Evolutionary conservation across 805 yeast genomes (phyloP).

Genomic region (Kluyveromyces nonfermentans): DNA sequence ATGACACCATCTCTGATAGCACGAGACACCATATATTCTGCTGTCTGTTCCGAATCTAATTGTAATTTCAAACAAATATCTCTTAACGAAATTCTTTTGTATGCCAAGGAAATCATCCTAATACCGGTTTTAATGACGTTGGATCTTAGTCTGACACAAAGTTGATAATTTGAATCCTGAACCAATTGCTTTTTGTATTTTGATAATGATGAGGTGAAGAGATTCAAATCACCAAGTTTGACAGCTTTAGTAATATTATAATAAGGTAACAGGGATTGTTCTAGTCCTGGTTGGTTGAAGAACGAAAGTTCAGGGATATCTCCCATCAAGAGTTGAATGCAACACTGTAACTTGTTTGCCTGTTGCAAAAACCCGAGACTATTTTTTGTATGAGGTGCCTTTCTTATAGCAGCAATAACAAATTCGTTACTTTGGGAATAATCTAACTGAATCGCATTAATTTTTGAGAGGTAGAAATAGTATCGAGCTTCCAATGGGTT

Average conservation of each 20-base stretch:
- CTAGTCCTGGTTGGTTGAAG: slow-evolving; percentile 57
- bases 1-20: slow-evolving; percentile 96
- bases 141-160: slow-evolving; percentile 85
- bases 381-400: slow-evolving; percentile 83
- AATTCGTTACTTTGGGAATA: slow-evolving; percentile 85
- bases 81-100: slow-evolving; percentile 80
- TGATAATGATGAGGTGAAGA: slow-evolving; percentile 62
- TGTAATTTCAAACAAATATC: slow-evolving; percentile 91
- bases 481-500: slow-evolving; percentile 88
- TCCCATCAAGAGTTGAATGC: slow-evolving; percentile 90
- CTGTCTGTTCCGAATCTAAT: slow-evolving; percentile 88
- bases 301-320: slow-evolving; percentile 86
- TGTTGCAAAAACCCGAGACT: slow-evolving; percentile 84
- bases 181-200: slow-evolving; percentile 54
- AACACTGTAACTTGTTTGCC: slow-evolving; percentile 78
- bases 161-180: slow-evolving; percentile 71
- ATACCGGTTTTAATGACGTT: slow-evolving; percentile 98
- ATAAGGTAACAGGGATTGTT: slow-evolving; percentile 65
- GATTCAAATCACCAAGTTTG: slow-evolving; percentile 77
- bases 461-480: slow-evolving; percentile 82
- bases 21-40: slow-evolving; percentile 94
- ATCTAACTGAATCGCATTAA: slow-evolving; percentile 85
- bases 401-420: slow-evolving; percentile 89
- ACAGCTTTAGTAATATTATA: slow-evolving; percentile 86
- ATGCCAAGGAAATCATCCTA: slow-evolving; percentile 82